A percentile compares a stretch with the other conserved stretches of the same genome.
Evolutionary conservation across 108 stramenopile genomes (phyloP).

Genomic region (Fragilaria radians): DNA sequence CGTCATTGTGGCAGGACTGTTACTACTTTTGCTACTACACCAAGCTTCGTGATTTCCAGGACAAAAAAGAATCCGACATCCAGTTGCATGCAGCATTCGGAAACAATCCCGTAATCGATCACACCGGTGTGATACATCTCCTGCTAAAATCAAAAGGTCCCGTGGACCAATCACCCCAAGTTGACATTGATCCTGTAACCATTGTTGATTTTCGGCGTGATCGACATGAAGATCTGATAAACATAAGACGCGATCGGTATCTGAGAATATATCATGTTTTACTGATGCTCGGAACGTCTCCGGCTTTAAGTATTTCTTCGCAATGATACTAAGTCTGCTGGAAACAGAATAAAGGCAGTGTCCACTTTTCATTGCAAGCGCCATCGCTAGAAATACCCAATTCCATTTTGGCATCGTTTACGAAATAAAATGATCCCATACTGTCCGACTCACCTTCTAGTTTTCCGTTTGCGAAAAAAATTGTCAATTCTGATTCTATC

Average conservation of each 20-base stretch:
- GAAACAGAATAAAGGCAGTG: too few species aligned
- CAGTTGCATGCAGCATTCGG: constrained; percentile 1
- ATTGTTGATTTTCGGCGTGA: constrained; percentile 35
- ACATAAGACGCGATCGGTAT: constrained; percentile 15
- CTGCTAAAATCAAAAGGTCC: constrained; percentile 18
- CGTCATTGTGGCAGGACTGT: not conserved
- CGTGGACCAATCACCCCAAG: not conserved
- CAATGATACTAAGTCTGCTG: too few species aligned
- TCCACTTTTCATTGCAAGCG: too few species aligned
- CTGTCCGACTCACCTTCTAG: too few species aligned
- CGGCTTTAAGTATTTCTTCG: too few species aligned
- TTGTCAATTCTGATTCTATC: too few species aligned
- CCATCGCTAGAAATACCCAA: too few species aligned
- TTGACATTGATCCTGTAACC: constrained; percentile 22
- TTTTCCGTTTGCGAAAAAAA: too few species aligned
- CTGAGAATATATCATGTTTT: not conserved
- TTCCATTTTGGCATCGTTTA: too few species aligned
- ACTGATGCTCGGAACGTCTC: too few species aligned
- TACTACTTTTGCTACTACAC: constrained; percentile 5
- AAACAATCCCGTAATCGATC: constrained; percentile 21
- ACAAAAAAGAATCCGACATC: constrained; percentile 37
- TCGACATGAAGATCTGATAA: constrained; percentile 57
- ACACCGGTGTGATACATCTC: constrained; percentile 53
- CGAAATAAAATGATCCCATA: too few species aligned
- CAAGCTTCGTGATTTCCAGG: constrained; percentile 65